Evolutionary conservation across 176 grass and related monocot species (phyloP), one percentile per base, ranked within the genome.

Genomic region (Dendrocalamus sinicus): DNA sequence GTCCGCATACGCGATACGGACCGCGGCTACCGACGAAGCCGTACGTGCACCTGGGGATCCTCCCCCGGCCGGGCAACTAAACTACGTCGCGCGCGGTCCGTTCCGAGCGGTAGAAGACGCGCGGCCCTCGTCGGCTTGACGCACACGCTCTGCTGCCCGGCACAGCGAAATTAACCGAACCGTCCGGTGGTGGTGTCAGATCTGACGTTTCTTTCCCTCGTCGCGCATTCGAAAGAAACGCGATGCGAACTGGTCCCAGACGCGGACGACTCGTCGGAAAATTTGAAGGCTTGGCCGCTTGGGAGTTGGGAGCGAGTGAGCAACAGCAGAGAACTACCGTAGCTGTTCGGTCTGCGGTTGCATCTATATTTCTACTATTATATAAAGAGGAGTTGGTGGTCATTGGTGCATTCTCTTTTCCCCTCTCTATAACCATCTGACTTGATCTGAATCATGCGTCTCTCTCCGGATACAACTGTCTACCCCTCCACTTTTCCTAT

Each of bases 1-100:
- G 47, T 64, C 58, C 20, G 9, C 28, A 6, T 44, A 6, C 51
- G 13, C 9, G 45, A 8, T 41, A 50, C 62, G 47, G 22, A 50
- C 37, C 50, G 63, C 64, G 51, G 63, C 63, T n/a, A 78, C 74
- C 63, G 62, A 78, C 83, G 30, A 7, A 35, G 52, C 74, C 74
- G 64, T 35, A 26, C 73, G 44, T 12, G 19, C 19, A 48, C 47
- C 47, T 13, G 44, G 9, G 44, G 9, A 8, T 2, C 44, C 9
- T 44, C 9, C 1, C 44, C 44, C 44, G 9, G 52, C 52, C 16
- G 52, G 52, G 52, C 52, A 6, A 53, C 17, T 53, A 53, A 54
- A 54, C 52, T 1, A 54, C 52, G 52, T 16, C 16, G 52, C 52
- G 52, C 52, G 52, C 52, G 52, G 52, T n/a, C 9, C 8, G 55